A percentile compares a stretch with the other conserved stretches of the same genome.
Evolutionary conservation across 1,284 basidiomycete genomes (phyloP).

Genomic region (Leccinum laetum): DNA sequence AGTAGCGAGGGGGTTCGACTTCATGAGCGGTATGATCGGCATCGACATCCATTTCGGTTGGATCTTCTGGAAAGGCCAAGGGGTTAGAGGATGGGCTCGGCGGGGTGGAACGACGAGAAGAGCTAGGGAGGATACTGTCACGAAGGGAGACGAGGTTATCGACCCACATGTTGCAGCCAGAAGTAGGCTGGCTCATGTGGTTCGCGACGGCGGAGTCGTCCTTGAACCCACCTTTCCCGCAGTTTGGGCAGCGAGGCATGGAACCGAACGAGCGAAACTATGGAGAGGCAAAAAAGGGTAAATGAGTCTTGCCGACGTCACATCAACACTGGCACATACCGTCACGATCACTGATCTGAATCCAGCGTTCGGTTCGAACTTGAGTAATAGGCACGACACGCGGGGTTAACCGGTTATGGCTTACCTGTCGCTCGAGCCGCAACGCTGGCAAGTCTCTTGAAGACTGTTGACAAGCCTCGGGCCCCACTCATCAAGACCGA

Average conservation of each 20-base stretch:
- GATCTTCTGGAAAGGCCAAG: neutral
- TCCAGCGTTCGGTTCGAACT: too few relatives aligned
- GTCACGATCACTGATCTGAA: too few relatives aligned
- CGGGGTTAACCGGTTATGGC: neutral
- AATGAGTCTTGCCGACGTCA: neutral
- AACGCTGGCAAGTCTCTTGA: neutral
- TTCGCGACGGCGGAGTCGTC: neutral
- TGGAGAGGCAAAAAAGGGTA: neutral
- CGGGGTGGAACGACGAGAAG: neutral
- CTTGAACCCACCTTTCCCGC: neutral
- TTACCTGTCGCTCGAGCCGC: too few relatives aligned
- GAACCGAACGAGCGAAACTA: neutral
- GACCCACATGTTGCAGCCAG: neutral
- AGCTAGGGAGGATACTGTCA: neutral
- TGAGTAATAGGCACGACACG: too few relatives aligned
- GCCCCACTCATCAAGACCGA: neutral
- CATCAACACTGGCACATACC: too few relatives aligned
- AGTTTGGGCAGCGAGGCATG: neutral
- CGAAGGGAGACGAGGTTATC: neutral
- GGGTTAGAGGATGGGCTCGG: neutral
- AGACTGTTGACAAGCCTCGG: neutral
- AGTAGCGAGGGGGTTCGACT: too few relatives aligned
- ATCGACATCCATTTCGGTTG: neutral
- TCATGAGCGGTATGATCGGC: neutral
- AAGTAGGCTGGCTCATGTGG: neutral